Evolutionary conservation across 768 basidiomycete species (phyloP).

Genomic region (Mycena olivaceomarginata): DNA sequence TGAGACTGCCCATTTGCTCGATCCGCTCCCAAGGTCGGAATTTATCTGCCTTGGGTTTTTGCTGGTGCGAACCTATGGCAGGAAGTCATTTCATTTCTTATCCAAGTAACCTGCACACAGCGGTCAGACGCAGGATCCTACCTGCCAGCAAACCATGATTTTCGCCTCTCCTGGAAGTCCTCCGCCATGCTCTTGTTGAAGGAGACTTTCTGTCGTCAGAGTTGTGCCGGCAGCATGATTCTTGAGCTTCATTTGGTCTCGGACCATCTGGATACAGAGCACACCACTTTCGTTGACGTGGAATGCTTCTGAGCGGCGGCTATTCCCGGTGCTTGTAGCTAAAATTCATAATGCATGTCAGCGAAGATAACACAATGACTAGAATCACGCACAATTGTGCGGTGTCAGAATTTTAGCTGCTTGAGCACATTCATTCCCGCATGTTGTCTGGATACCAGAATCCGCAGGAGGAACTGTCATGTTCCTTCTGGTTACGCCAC

Average conservation of each 20-base stretch:
- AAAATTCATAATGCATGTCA: neutral
- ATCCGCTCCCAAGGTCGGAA: neutral
- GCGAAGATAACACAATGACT: neutral
- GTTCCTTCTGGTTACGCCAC: neutral
- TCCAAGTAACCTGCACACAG: neutral
- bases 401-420: neutral
- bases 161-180: neutral
- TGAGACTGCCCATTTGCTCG: neutral
- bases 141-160: neutral
- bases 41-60: neutral
- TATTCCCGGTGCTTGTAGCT: neutral
- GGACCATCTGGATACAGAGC: neutral
- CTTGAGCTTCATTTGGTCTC: neutral
- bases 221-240: neutral
- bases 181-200: neutral
- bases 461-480: neutral
- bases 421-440: neutral
- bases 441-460: neutral
- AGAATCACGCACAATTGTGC: neutral
- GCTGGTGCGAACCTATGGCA: neutral
- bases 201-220: neutral
- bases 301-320: neutral
- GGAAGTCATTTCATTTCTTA: neutral
- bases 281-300: neutral
- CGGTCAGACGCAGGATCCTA: neutral